Evolutionary conservation across 768 basidiomycete genomes (phyloP).

Genomic region (Solioccasus polychromus): DNA sequence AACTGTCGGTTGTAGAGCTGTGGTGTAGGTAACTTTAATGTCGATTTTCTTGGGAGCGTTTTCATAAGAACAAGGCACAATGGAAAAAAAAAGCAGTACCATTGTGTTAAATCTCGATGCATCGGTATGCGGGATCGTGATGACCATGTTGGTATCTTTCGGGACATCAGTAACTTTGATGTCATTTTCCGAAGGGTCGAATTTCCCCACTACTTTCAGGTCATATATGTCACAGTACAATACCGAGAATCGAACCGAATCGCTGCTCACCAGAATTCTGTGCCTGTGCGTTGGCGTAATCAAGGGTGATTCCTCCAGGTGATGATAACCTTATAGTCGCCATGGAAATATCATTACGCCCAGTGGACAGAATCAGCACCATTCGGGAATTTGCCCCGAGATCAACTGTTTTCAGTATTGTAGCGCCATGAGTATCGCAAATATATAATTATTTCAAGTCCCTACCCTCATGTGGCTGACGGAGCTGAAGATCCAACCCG

Average conservation of each 20-base stretch:
- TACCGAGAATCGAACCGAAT: background rate
- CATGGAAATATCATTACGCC: slow-evolving; percentile 61
- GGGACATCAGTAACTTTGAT: slow-evolving; percentile 50
- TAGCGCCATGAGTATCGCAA: slow-evolving; percentile 1
- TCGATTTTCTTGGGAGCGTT: slow-evolving; percentile 57
- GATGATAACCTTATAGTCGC: slow-evolving; percentile 53
- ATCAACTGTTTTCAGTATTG: slow-evolving; percentile 50
- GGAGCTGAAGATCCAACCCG: slow-evolving; percentile 62
- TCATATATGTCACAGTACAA: slow-evolving; percentile 3
- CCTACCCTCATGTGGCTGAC: slow-evolving; percentile 46
- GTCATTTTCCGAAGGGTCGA: slow-evolving; percentile 41
- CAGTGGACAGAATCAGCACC: slow-evolving; percentile 57
- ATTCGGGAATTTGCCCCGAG: slow-evolving; percentile 58
- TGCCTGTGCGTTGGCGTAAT: slow-evolving; percentile 39
- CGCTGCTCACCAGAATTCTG: slow-evolving; percentile 32
- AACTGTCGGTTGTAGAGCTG: slow-evolving; percentile 48
- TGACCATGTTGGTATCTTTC: slow-evolving; percentile 41
- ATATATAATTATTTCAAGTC: slow-evolving; percentile 13
- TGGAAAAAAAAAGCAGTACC: slow-evolving; percentile 39
- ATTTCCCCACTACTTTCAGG: slow-evolving; percentile 18
- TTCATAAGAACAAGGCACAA: slow-evolving; percentile 2
- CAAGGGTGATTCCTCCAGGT: slow-evolving; percentile 51
- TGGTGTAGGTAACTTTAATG: slow-evolving; percentile 66
- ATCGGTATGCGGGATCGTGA: slow-evolving; percentile 67
- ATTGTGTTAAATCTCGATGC: slow-evolving; percentile 57